Base-by-base conservation (phyloP, 306 rosid genomes). In the Coriaria nepalensis region DNA sequence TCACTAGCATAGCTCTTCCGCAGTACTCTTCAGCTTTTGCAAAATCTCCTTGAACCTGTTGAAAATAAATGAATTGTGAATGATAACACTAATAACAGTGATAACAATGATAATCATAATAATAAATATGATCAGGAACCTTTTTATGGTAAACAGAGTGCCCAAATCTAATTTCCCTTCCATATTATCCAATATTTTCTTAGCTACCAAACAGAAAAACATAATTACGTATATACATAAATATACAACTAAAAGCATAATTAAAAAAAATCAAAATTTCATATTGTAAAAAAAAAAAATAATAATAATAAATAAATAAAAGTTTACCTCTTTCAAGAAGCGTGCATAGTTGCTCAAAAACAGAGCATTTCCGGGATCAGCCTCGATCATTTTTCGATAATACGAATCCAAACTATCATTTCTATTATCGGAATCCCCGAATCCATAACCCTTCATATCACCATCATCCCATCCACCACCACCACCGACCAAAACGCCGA, bases 1-100 rank as follows among this genome's bases (percentile, higher is more conserved):
- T 77, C 10, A 59, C 81, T 72, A 90, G 61, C 53, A 90, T 71
- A 11, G 97, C 97, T 55, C 95, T 84, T 20, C 80, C 86, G 43
- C 92, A 84, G 32, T 81, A 90, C 68, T 84, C 97, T 52, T 88
- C 90, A 0, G 95, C 93, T 67, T 78, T 88, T 43, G 49, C 76
- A 55, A 49, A 47, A 43, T 88, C 83, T 40, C 64, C 76, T 0
- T 73, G 75, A 50, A 78, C 86, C 94, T 83, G 52, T 11, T 53
- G 33, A 34, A 37, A 32, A 45, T 5, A 10, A 5, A n/a, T 45
- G 9, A 7, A 15, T 45, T 11, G 5, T 5, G 14, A 15, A 45
- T 20, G 29, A 20, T 20, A 20, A 20, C 29, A 20, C 2, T 20
- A 20, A 20, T 20, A 1, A 20, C 2, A 20, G 29, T 20, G 29